phyloP scores from a whole-genome alignment of 2,329 filamentous ascomycete species.

The Mycocentrospora acerina region DNA sequence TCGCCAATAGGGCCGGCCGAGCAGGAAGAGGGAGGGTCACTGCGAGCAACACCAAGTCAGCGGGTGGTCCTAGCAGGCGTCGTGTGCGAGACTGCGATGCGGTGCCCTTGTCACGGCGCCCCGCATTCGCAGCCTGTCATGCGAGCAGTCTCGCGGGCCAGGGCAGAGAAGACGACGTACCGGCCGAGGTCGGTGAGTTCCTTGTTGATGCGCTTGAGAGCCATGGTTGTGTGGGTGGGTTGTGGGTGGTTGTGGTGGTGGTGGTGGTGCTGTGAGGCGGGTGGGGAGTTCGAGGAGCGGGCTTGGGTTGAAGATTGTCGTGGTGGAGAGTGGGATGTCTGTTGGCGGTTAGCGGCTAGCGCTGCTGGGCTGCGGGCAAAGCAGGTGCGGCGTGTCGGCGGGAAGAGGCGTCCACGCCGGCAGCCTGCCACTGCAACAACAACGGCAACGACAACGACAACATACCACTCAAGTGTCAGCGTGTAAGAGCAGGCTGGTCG shows the following conservation, averaged over 20 bases:
- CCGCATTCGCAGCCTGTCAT: constrained; percentile 40
- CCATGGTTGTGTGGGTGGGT: constrained; percentile 57
- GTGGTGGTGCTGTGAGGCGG: constrained; percentile 24
- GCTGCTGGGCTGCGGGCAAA: constrained; percentile 32
- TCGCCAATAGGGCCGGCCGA: constrained; percentile 95
- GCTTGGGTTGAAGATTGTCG: constrained; percentile 18
- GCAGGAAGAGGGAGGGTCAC: constrained; percentile 98
- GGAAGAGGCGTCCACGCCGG: constrained; percentile 23
- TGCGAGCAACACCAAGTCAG: constrained; percentile 48
- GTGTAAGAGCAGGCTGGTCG: too few relatives aligned
- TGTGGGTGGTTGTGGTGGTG: constrained; percentile 15
- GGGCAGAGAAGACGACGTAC: constrained; percentile 51
- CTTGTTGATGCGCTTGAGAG: constrained; percentile 94
- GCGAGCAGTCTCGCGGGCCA: constrained; percentile 38
- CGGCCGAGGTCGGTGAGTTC: constrained; percentile 87
- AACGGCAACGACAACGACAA: not conserved
- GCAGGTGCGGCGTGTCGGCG: constrained; percentile 39
- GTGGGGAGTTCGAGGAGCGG: constrained; percentile 31
- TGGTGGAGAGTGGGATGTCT: constrained; percentile 33
- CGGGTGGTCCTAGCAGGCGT: constrained; percentile 7
- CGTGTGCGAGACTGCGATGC: constrained; percentile 11
- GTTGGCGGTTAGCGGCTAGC: constrained; percentile 32
- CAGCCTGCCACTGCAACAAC: constrained; percentile 1
- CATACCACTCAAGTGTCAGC: too few relatives aligned
- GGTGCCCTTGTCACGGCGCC: constrained; percentile 22